Evolutionary conservation across 2,329 filamentous ascomycete genomes (phyloP).

Genomic region (Didymosphaeria variabile): DNA sequence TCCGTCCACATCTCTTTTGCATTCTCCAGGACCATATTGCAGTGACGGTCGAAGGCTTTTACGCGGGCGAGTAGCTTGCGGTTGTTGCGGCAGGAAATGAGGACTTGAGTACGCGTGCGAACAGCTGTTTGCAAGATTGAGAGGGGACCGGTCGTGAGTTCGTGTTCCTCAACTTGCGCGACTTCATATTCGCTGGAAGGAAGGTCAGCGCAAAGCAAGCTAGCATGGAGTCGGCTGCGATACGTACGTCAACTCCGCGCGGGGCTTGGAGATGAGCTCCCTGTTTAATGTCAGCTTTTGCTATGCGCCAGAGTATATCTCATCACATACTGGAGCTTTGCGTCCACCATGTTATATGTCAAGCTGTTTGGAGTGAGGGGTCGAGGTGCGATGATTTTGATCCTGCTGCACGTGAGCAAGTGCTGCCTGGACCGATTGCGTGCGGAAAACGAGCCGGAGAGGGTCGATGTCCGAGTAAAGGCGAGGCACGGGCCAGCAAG

Average conservation of each 20-base stretch:
- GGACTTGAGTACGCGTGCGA: slow-evolving; percentile 90
- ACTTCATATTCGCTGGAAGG: slow-evolving; percentile 84
- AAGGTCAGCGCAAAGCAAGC: slow-evolving; percentile 27
- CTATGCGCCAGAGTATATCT: neutral
- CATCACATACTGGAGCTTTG: slow-evolving; percentile 54
- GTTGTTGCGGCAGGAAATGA: slow-evolving; percentile 98
- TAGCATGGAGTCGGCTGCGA: slow-evolving; percentile 16
- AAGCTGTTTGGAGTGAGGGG: slow-evolving; percentile 4
- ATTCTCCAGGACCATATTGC: slow-evolving; percentile 98
- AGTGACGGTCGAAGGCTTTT: slow-evolving; percentile 98
- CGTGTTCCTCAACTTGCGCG: slow-evolving; percentile 79
- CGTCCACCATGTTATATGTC: slow-evolving; percentile 43
- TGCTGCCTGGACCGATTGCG: slow-evolving; percentile 30
- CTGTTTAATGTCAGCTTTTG: slow-evolving; percentile 58
- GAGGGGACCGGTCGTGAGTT: slow-evolving; percentile 81
- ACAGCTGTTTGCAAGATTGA: slow-evolving; percentile 98
- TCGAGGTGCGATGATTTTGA: slow-evolving; percentile 30
- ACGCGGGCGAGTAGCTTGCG: slow-evolving; percentile 96
- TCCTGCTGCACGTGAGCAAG: slow-evolving; percentile 23
- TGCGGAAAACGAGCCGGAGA: slow-evolving; percentile 21
- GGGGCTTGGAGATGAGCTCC: slow-evolving; percentile 88
- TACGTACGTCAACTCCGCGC: slow-evolving; percentile 88
- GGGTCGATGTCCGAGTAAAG: slow-evolving; percentile 22
- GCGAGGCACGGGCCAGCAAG: slow-evolving; percentile 32
- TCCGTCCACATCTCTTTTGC: slow-evolving; percentile 99